Conservation (phyloP, 345 rosid species). For the Eucalyptus erythrocorys region DNA sequence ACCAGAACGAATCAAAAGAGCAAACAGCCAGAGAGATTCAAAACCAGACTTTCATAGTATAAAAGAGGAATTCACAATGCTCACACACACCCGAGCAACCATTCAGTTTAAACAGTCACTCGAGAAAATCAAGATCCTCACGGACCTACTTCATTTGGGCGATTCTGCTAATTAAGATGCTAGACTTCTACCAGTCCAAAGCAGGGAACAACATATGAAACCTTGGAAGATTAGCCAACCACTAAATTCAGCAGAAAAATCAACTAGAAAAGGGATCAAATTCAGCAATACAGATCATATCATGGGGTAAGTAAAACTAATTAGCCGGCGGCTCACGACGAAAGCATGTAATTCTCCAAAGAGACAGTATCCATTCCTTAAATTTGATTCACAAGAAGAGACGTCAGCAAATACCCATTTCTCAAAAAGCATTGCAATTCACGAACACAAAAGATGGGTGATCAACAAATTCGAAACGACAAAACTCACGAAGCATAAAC, state of each 20-base stretch:
- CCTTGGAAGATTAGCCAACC: background rate
- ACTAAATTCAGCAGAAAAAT: background rate
- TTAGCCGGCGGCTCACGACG: background rate
- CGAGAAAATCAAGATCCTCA: background rate
- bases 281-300: background rate
- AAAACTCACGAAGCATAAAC: background rate
- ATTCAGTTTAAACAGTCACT: background rate
- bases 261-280: background rate
- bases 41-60: background rate
- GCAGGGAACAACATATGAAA: background rate
- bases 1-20: background rate
- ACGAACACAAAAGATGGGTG: background rate
- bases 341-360: background rate
- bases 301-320: background rate
- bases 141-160: background rate
- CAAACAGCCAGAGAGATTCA: background rate
- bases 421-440: background rate
- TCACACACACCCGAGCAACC: background rate
- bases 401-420: background rate
- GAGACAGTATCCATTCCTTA: background rate
- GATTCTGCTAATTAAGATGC: background rate
- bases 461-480: background rate
- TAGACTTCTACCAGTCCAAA: background rate
- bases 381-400: background rate
- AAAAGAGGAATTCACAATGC: background rate